Conservation (phyloP, 2,329 filamentous ascomycete species). For the Calycina herbarum region DNA sequence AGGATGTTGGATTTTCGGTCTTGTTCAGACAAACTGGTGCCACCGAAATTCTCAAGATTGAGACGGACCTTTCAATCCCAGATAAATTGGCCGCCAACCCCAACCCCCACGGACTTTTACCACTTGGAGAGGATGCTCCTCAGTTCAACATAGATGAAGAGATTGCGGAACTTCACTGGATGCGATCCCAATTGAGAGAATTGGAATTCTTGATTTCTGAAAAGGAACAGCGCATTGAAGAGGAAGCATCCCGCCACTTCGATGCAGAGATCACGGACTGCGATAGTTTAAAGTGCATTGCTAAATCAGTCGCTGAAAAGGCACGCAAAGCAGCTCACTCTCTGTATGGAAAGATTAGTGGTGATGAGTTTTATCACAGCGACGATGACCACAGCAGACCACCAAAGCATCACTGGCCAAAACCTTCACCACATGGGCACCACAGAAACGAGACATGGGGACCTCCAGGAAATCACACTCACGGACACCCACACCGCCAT, state of each 20-base stretch:
- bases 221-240: conserved; percentile 40
- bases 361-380: conserved; percentile 23
- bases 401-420: conserved; percentile 27
- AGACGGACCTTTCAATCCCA: conserved; percentile 42
- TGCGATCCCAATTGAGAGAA: conserved; percentile 44
- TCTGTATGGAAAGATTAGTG: conserved; percentile 36
- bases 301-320: conserved; percentile 42
- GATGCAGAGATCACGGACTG: conserved; percentile 40
- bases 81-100: conserved; percentile 27
- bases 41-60: conserved; percentile 46
- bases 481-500: conserved; percentile 24
- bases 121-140: conserved; percentile 15
- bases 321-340: conserved; percentile 41
- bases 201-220: conserved; percentile 45
- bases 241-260: conserved; percentile 41
- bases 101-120: conserved; percentile 24
- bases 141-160: conserved; percentile 42
- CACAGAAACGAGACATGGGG: conserved; percentile 33
- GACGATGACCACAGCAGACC: conserved; percentile 14
- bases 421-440: conserved; percentile 21
- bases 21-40: conserved; percentile 47
- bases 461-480: conserved; percentile 28
- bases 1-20: conserved; percentile 44
- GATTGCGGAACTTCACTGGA: conserved; percentile 46
- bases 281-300: conserved; percentile 46